Percentiles rank a stretch among this genome's conserved stretches.
Conservation (phyloP, 192 early-diverging fungal genomes). For the Pilaira anomala region DNA sequence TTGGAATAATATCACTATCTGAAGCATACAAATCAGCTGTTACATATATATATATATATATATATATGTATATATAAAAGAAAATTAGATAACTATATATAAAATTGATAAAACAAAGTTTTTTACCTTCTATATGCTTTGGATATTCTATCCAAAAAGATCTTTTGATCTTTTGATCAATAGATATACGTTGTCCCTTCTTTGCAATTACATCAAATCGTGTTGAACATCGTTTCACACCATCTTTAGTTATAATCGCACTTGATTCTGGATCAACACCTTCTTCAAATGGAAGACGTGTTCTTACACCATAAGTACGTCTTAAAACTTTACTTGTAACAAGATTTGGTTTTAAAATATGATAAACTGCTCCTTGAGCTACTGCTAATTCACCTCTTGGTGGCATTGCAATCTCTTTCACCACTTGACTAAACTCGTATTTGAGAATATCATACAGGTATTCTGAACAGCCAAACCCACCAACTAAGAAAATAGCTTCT, state of each 20-base stretch:
- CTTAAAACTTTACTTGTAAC: slow-evolving; percentile 39
- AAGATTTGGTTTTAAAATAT: slow-evolving; percentile 31
- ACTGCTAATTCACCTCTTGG: slow-evolving; percentile 47
- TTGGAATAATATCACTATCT: neutral
- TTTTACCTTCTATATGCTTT: slow-evolving; percentile 2
- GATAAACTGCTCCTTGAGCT: slow-evolving; percentile 48
- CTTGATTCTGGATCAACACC: slow-evolving; percentile 37
- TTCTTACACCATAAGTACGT: slow-evolving; percentile 43
- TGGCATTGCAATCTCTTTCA: slow-evolving; percentile 37
- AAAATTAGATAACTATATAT: no score
- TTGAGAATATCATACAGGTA: slow-evolving; percentile 41
- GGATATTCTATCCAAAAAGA: slow-evolving; percentile 1
- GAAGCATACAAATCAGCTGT: slow-evolving; percentile 12
- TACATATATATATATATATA: neutral
- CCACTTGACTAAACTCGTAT: slow-evolving; percentile 27
- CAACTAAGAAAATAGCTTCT: slow-evolving; percentile 50
- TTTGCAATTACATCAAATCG: slow-evolving; percentile 27
- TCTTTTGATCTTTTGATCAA: slow-evolving; percentile 41
- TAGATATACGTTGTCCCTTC: slow-evolving; percentile 33
- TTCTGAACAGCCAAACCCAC: slow-evolving; percentile 49
- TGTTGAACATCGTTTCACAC: slow-evolving; percentile 38
- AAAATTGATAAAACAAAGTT: no score
- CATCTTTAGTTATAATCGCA: slow-evolving; percentile 42
- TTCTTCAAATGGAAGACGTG: slow-evolving; percentile 42
- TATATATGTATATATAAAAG: no score